These are phyloP conservation scores for Russula olivacea DNA, from an alignment of 768 basidiomycete species.

Conservation along the genomic window DNA sequence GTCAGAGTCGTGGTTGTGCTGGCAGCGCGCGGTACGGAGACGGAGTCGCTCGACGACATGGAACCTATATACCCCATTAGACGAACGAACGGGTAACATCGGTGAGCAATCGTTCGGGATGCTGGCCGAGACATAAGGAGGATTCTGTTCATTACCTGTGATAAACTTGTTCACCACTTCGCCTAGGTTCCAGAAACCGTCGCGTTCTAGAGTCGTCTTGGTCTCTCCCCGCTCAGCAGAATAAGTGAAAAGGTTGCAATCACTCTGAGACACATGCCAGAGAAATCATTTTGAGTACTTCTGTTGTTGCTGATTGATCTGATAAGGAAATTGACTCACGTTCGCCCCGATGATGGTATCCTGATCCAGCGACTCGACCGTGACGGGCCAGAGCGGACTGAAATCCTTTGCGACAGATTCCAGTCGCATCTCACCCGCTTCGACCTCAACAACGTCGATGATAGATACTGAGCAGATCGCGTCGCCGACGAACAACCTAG, in stretches of 20 bases:
- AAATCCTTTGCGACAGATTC: slow-evolving; percentile 65
- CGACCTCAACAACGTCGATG: slow-evolving; percentile 42
- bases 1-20: slow-evolving; percentile 31
- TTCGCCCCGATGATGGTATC: slow-evolving; percentile 66
- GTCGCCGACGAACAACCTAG: slow-evolving; percentile 68
- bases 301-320: not conserved
- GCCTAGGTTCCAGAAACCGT: slow-evolving; percentile 67
- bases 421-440: slow-evolving; percentile 33
- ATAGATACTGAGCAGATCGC: slow-evolving; percentile 74
- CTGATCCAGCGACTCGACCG: slow-evolving; percentile 51
- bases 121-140: not conserved
- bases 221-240: slow-evolving; percentile 40
- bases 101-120: not conserved
- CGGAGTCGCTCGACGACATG: slow-evolving; percentile 42
- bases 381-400: slow-evolving; percentile 66
- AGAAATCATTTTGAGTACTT: slow-evolving; percentile 1
- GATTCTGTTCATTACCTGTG: slow-evolving; percentile 42
- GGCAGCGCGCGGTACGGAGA: slow-evolving; percentile 36
- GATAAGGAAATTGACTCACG: slow-evolving; percentile 40
- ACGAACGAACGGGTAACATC: not conserved
- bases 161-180: slow-evolving; percentile 76
- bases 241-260: slow-evolving; percentile 64
- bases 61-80: slow-evolving; percentile 41
- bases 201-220: slow-evolving; percentile 48
- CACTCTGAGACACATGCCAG: slow-evolving; percentile 39